Base-by-base conservation (phyloP, 495 filamentous ascomycete genomes). In the Sordaria brevicollis region DNA sequence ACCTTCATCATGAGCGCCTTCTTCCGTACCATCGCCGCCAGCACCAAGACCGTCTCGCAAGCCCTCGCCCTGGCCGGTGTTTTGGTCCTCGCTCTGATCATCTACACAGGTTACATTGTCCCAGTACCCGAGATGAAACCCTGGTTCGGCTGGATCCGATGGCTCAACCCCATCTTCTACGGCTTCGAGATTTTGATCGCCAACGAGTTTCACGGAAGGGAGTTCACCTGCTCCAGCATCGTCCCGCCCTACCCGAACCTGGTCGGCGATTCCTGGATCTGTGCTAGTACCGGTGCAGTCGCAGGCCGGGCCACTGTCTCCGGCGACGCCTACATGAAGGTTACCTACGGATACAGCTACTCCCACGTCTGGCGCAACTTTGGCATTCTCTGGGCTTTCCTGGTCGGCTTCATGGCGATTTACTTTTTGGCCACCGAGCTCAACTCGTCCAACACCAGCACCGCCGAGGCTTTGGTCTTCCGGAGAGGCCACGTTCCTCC, bases 21-120 rank as follows among this genome's bases (percentile, higher is more conserved):
- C 34, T 93, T 93, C 79, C 82, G 90, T 11, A 88, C 85, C 13
- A 90, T 95, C 57, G 92, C 87, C 0, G 84, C 91, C 4, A 75
- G 89, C 1, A 90, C 91, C 7, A 84, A 87, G 36, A 91, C 91
- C 3, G 78, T 93, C 43, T 85, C 86, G 0, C 90, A 94, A 74
- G 91, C 92, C 8, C 86, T 93, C 83, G 86, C 89, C 1, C 87
- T 90, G 2, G 84, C 91, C 1, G 88, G 89, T 0, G 83, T 95
- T 4, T 77, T 93, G 54, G 89, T 93, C 71, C 78, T 93, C 35
- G 85, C 86, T 29, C 76, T 93, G 34, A 78, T 95, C 66, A 89
- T 96, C 5, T 97, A 94, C 76, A 93, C 91, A 13, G 92, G 92
- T 34, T 97, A 90, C 76, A 79, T 92, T 9, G 91, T 96, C 41